A percentile compares a stretch with the other conserved stretches of the same genome.
Evolutionary conservation across 2,329 filamentous ascomycete species (phyloP).

Genomic region (Coniochaeta ligniaria): DNA sequence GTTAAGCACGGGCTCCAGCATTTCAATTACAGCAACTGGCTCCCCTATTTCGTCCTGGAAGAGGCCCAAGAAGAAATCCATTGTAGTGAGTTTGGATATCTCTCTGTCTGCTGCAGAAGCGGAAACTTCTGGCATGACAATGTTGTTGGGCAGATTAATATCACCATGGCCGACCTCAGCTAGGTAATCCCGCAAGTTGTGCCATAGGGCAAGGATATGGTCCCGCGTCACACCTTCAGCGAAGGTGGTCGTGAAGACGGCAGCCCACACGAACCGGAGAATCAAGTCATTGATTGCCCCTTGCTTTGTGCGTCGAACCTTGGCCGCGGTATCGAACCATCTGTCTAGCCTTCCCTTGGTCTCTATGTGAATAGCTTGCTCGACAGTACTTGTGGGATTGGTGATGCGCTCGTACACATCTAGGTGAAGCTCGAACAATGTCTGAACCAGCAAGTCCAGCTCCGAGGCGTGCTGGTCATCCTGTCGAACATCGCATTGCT

Average conservation of each 20-base stretch:
- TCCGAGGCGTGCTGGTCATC: conserved; percentile 13
- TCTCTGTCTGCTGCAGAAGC: conserved; percentile 79
- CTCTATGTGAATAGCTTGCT: conserved; percentile 38
- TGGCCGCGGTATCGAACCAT: conserved; percentile 44
- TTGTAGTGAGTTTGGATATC: conserved; percentile 85
- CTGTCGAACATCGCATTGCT: conserved; percentile 6
- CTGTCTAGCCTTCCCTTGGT: conserved; percentile 41
- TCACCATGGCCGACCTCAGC: conserved; percentile 29
- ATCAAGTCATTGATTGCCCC: conserved; percentile 29
- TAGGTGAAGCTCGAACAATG: conserved; percentile 55
- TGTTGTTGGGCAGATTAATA: conserved; percentile 72
- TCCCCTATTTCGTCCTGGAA: conserved; percentile 80
- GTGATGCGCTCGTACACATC: conserved; percentile 54
- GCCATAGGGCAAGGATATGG: conserved; percentile 52
- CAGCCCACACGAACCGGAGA: conserved; percentile 51
- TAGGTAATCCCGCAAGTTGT: conserved; percentile 47
- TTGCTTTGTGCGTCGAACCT: conserved; percentile 25
- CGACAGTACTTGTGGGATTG: conserved; percentile 47
- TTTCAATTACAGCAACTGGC: conserved; percentile 81
- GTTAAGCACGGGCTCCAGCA: conserved; percentile 84
- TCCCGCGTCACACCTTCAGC: conserved; percentile 46
- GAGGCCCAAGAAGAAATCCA: conserved; percentile 90
- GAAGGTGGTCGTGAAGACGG: conserved; percentile 45
- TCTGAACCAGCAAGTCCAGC: conserved; percentile 42
- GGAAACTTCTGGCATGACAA: conserved; percentile 82